These are phyloP conservation scores for Epithele typhae DNA, from an alignment of 768 basidiomycete species.

Conservation along the genomic window DNA sequence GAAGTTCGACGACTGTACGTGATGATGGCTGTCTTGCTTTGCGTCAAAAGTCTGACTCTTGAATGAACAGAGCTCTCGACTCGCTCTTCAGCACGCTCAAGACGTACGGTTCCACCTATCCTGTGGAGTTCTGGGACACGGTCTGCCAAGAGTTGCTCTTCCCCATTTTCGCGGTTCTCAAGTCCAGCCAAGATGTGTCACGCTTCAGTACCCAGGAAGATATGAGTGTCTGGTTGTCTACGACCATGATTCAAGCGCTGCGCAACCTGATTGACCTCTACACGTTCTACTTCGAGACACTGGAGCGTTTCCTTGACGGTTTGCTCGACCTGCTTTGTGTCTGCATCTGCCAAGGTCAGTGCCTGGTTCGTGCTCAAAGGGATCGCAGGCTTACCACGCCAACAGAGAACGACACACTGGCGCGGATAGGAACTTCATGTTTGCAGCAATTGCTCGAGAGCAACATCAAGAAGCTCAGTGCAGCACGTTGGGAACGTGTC, in stretches of 20 bases:
- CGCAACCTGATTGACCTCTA: constrained; percentile 94
- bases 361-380: background rate
- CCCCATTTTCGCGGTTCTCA: constrained; percentile 96
- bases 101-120: constrained; percentile 79
- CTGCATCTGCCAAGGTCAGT: constrained; percentile 96
- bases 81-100: constrained; percentile 93
- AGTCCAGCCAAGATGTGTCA: constrained; percentile 87
- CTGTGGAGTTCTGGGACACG: constrained; percentile 96
- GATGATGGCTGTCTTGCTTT: background rate
- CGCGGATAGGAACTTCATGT: constrained; percentile 96
- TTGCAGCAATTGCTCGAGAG: constrained; percentile 93
- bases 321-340: constrained; percentile 88
- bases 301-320: constrained; percentile 91
- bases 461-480: constrained; percentile 83
- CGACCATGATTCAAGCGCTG: constrained; percentile 97
- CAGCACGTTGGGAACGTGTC: constrained; percentile 86
- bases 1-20: constrained; percentile 94
- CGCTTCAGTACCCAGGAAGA: constrained; percentile 96
- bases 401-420: constrained; percentile 95
- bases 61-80: constrained; percentile 98
- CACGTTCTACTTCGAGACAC: constrained; percentile 88
- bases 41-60: constrained; percentile 9
- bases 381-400: background rate
- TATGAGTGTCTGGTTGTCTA: constrained; percentile 99
- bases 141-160: constrained; percentile 94